Percentiles rank a stretch among this genome's conserved stretches.
Evolutionary conservation across 2,329 filamentous ascomycete genomes (phyloP).

Genomic region (Leptographium radiaticola): DNA sequence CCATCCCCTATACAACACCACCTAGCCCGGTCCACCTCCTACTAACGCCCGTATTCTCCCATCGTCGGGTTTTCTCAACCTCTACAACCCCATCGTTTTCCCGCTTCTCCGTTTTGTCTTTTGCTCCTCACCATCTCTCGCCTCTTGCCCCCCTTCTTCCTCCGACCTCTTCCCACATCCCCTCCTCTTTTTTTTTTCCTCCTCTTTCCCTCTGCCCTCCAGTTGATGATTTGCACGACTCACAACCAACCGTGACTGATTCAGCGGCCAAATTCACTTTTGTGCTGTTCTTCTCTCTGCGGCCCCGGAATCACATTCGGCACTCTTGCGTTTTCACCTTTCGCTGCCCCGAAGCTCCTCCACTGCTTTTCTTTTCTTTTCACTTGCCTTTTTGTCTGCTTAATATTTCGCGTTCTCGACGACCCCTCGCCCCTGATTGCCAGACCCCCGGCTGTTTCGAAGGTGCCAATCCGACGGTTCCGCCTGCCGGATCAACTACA

Average conservation of each 20-base stretch:
- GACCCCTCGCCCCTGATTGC: background rate
- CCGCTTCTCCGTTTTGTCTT: conserved; percentile 5
- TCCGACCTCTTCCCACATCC: background rate
- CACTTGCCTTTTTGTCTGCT: background rate
- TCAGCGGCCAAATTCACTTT: conserved; percentile 26
- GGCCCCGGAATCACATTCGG: conserved; percentile 7
- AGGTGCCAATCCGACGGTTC: background rate
- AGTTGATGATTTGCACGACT: background rate
- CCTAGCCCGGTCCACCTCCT: background rate
- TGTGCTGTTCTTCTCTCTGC: conserved; percentile 17
- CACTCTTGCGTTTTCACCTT: background rate
- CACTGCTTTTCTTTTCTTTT: background rate
- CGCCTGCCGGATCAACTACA: background rate
- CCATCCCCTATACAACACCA: background rate
- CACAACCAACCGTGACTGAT: background rate
- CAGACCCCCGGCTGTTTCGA: background rate
- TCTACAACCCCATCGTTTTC: conserved; percentile 1
- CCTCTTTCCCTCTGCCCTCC: background rate
- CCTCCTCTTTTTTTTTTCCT: background rate
- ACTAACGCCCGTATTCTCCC: background rate
- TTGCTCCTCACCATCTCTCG: background rate
- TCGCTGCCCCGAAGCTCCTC: background rate
- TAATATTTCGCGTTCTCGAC: background rate
- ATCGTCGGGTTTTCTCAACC: conserved; percentile 1
- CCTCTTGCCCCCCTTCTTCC: background rate